A percentile compares a stretch with the other conserved stretches of the same genome.
phyloP scores from a whole-genome alignment of 1,284 basidiomycete genomes.

The Heterobasidion parviporum region DNA sequence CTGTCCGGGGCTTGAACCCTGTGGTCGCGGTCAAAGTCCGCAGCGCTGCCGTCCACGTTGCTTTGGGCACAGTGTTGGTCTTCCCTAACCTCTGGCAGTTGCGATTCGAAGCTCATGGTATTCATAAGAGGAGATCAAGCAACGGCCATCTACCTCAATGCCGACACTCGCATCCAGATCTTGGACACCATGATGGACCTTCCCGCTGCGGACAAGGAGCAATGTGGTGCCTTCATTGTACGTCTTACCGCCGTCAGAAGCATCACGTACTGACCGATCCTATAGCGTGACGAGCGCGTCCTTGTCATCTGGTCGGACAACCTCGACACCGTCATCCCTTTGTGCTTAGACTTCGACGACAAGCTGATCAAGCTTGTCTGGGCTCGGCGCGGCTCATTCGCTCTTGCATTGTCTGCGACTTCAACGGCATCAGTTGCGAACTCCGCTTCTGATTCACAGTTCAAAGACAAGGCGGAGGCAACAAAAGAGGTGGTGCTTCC shows the following conservation, averaged over 20 bases:
- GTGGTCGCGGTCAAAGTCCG: slow-evolving; percentile 76
- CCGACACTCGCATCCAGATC: slow-evolving; percentile 56
- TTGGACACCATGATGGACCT: slow-evolving; percentile 55
- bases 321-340: slow-evolving; percentile 60
- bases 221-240: slow-evolving; percentile 79
- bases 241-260: slow-evolving; percentile 14
- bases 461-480: slow-evolving; percentile 28
- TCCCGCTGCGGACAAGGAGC: slow-evolving; percentile 69
- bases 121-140: slow-evolving; percentile 39
- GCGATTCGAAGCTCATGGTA: neutral
- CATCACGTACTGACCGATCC: neutral
- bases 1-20: slow-evolving; percentile 64
- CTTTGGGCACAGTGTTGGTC: slow-evolving; percentile 59
- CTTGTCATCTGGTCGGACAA: slow-evolving; percentile 74
- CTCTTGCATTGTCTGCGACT: slow-evolving; percentile 25
- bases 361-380: slow-evolving; percentile 79
- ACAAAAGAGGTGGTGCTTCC: slow-evolving; percentile 7
- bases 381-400: slow-evolving; percentile 38
- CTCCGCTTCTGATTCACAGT: slow-evolving; percentile 42
- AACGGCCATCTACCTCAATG: slow-evolving; percentile 47
- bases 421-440: slow-evolving; percentile 11
- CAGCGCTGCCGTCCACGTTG: slow-evolving; percentile 74
- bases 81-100: neutral
- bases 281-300: slow-evolving; percentile 63
- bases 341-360: slow-evolving; percentile 61